These are phyloP conservation scores for Ophiostoma sp. DNA, from an alignment of 2,329 filamentous ascomycete species.

Conservation along the genomic window DNA sequence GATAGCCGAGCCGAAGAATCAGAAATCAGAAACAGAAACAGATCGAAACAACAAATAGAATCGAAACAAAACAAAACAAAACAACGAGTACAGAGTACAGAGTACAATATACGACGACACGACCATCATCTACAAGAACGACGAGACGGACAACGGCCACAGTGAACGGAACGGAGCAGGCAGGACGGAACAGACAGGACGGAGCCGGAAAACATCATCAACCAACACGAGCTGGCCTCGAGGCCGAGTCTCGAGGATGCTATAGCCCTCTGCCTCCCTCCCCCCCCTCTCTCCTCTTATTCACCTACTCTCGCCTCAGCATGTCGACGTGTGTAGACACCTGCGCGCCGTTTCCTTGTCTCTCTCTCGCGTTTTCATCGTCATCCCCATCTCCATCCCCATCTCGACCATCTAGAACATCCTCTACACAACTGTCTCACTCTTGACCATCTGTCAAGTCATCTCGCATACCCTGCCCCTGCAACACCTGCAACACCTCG, in stretches of 20 bases:
- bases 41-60: not conserved
- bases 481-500: not conserved
- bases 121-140: too few relatives aligned
- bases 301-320: not conserved
- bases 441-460: not conserved
- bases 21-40: not conserved
- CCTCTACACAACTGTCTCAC: not conserved
- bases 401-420: not conserved
- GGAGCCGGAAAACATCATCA: not conserved
- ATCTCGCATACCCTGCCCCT: not conserved
- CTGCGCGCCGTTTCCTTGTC: not conserved
- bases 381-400: not conserved
- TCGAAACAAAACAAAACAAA: too few relatives aligned
- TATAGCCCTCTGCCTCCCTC: not conserved
- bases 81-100: too few relatives aligned
- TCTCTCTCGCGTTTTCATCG: not conserved
- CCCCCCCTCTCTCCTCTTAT: not conserved
- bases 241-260: conserved; percentile 5
- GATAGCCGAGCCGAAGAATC: not conserved
- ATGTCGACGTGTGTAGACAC: conserved; percentile 6
- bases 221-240: not conserved
- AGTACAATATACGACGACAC: too few relatives aligned
- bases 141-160: not conserved
- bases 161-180: not conserved
- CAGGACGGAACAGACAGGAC: not conserved